These are phyloP conservation scores for Euptelea pleiosperma DNA, from an alignment of 164 flowering plant species.

Conservation along the genomic window DNA sequence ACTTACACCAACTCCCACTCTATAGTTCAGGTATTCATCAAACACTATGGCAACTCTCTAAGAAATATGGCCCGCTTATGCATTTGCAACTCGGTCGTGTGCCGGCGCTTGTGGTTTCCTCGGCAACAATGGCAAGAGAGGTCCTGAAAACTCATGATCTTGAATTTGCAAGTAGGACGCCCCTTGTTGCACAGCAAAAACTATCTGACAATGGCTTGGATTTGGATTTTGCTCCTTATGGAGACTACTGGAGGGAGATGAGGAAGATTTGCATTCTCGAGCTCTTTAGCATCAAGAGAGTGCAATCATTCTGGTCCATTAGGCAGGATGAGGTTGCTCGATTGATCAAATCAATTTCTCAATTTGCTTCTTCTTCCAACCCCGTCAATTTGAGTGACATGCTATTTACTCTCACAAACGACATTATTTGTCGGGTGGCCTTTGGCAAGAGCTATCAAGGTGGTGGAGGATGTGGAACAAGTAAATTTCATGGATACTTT, in stretches of 20 bases:
- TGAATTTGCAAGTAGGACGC: constrained; percentile 10
- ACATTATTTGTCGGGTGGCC: constrained; percentile 17
- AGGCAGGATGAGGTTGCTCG: constrained; percentile 19
- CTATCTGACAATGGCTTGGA: constrained; percentile 12
- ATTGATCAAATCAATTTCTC: constrained; percentile 10
- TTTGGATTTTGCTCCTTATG: constrained; percentile 23
- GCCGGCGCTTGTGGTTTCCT: constrained; percentile 22
- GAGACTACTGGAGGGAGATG: constrained; percentile 31
- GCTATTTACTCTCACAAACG: constrained; percentile 11
- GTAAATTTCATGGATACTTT: constrained; percentile 7
- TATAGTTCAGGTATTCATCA: constrained; percentile 4
- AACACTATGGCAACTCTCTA: constrained; percentile 10
- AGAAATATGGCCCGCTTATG: constrained; percentile 21
- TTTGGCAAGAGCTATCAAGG: constrained; percentile 17
- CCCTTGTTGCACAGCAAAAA: neutral
- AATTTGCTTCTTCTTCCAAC: neutral
- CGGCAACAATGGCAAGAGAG: constrained; percentile 19
- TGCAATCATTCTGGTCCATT: constrained; percentile 10
- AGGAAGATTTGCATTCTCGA: too few species aligned
- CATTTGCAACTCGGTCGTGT: constrained; percentile 17
- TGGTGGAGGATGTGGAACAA: neutral
- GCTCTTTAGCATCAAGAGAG: too few species aligned
- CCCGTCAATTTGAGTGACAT: constrained; percentile 16
- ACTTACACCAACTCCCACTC: constrained; percentile 23
- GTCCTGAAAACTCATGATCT: constrained; percentile 21